A percentile compares a stretch with the other conserved stretches of the same genome.
These are phyloP conservation scores for Hypomontagnella submonticulosa DNA, from an alignment of 495 filamentous ascomycete genomes.

Conservation along the genomic window DNA sequence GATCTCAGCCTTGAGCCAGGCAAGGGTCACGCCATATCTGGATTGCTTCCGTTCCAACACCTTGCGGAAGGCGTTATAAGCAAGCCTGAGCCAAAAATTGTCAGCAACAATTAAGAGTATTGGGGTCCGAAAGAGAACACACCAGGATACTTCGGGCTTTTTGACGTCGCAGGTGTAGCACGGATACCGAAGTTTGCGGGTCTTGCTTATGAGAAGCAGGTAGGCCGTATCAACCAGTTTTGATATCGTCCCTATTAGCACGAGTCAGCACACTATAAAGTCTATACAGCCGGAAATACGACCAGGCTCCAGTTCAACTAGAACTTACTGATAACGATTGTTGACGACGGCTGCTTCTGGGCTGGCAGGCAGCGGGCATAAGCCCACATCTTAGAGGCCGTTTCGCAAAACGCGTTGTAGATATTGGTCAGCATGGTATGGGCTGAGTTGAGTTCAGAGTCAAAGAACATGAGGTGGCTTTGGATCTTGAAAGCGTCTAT, in stretches of 20 bases:
- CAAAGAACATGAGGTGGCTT: conserved; percentile 88
- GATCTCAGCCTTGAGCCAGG: conserved; percentile 68
- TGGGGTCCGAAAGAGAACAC: conserved; percentile 32
- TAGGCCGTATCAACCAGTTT: conserved; percentile 73
- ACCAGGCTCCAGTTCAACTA: background rate
- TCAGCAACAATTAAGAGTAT: conserved; percentile 20
- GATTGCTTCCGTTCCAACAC: conserved; percentile 77
- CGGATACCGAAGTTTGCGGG: conserved; percentile 56
- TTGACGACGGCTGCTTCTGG: conserved; percentile 62
- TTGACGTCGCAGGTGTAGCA: conserved; percentile 68
- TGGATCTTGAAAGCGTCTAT: conserved; percentile 82
- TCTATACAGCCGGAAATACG: background rate
- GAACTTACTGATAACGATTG: conserved; percentile 69
- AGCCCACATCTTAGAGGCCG: conserved; percentile 85
- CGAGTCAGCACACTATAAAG: conserved; percentile 3
- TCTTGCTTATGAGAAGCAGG: conserved; percentile 70
- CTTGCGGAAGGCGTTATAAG: conserved; percentile 70
- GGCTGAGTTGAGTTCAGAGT: conserved; percentile 80
- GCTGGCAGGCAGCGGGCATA: conserved; percentile 73
- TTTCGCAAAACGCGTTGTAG: conserved; percentile 76
- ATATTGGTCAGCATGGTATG: conserved; percentile 76
- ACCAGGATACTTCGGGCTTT: conserved; percentile 77
- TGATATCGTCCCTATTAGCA: conserved; percentile 67
- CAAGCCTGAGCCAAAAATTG: conserved; percentile 59
- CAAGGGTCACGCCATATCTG: conserved; percentile 66